A percentile compares a stretch with the other conserved stretches of the same genome.
These are phyloP conservation scores for Tubosaeta sp. DNA, from an alignment of 768 basidiomycete species.

Conservation along the genomic window DNA sequence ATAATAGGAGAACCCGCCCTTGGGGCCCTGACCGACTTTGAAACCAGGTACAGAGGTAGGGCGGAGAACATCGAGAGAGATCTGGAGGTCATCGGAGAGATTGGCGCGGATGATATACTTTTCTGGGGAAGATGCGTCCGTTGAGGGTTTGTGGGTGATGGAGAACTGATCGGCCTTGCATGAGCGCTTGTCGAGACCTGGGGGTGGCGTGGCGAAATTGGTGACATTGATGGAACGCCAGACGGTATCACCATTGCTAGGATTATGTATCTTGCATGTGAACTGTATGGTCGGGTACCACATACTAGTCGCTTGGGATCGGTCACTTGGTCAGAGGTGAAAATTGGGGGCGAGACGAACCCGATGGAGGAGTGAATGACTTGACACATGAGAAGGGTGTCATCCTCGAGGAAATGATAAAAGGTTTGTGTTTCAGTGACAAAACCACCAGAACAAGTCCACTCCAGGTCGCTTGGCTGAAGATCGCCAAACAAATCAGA, in stretches of 20 bases:
- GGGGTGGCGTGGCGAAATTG: conserved; percentile 74
- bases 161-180: conserved; percentile 83
- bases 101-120: conserved; percentile 77
- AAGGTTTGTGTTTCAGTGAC: conserved; percentile 87
- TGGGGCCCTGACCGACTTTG: conserved; percentile 85
- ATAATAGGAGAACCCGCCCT: conserved; percentile 89
- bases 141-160: conserved; percentile 56
- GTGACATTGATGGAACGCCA: conserved; percentile 89
- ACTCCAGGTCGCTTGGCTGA: conserved; percentile 70
- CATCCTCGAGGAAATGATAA: conserved; percentile 81
- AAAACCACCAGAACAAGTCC: conserved; percentile 81
- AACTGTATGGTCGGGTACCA: conserved; percentile 97
- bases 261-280: conserved; percentile 83
- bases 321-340: conserved; percentile 4
- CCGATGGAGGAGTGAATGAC: conserved; percentile 87
- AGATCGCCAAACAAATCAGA: conserved; percentile 73
- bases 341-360: conserved; percentile 43
- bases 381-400: conserved; percentile 73
- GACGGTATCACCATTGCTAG: conserved; percentile 61
- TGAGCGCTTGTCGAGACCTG: conserved; percentile 79
- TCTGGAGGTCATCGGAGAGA: conserved; percentile 72
- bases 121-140: conserved; percentile 63
- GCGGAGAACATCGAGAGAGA: conserved; percentile 70
- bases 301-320: conserved; percentile 45
- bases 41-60: conserved; percentile 75